Conservation (phyloP, 1,139 yeast genomes). For the Yamadazyma siamensis region DNA sequence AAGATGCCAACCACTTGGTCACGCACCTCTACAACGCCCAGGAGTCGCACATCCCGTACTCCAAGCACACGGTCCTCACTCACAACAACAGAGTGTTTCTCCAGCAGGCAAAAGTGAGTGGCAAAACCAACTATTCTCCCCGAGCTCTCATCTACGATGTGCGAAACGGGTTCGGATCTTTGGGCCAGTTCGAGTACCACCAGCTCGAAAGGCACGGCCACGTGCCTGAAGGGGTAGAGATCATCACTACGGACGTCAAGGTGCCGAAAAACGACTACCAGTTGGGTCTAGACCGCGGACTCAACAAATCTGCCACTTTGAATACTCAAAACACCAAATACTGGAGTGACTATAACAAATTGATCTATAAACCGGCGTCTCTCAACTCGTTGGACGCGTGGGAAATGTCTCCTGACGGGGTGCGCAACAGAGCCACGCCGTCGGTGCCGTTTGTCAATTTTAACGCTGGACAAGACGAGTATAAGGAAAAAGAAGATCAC, state of each 20-base stretch:
- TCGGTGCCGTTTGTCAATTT: constrained; percentile 25
- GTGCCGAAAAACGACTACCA: constrained; percentile 56
- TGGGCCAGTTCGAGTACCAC: constrained; percentile 52
- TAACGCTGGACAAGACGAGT: constrained; percentile 30
- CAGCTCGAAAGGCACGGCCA: constrained; percentile 12
- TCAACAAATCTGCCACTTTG: constrained; percentile 25
- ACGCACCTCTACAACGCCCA: constrained; percentile 83
- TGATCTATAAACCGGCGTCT: constrained; percentile 62
- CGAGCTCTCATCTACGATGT: constrained; percentile 78
- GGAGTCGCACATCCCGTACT: constrained; percentile 63
- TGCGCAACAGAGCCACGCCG: constrained; percentile 29
- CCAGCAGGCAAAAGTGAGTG: constrained; percentile 32
- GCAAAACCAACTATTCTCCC: constrained; percentile 68
- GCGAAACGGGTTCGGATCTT: constrained; percentile 60
- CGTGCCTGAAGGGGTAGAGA: constrained; percentile 6
- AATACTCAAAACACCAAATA: constrained; percentile 44
- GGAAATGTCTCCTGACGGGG: constrained; percentile 28
- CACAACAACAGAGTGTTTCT: constrained; percentile 34
- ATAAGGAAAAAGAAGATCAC: constrained; percentile 38
- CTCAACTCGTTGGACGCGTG: constrained; percentile 43
- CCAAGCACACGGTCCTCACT: constrained; percentile 19
- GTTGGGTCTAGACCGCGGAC: constrained; percentile 52
- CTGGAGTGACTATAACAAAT: constrained; percentile 81
- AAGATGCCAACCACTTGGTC: constrained; percentile 64
- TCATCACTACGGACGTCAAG: constrained; percentile 14